Conservation (phyloP, 1,284 basidiomycete species). For the Melampsora larici-populina region DNA sequence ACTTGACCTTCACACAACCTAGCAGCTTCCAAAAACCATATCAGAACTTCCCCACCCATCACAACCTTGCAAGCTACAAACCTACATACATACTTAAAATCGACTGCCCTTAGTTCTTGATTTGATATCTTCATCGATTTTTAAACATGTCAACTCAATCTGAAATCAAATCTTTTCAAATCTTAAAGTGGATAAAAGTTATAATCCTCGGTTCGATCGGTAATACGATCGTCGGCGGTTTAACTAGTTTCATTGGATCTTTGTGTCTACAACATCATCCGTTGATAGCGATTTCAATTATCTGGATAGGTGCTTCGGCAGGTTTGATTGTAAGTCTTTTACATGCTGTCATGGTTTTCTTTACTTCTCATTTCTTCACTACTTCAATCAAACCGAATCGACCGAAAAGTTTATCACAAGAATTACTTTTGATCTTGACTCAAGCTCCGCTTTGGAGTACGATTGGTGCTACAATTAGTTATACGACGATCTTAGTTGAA, state of each 20-base stretch:
- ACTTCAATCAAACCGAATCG: not conserved
- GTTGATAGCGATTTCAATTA: not conserved
- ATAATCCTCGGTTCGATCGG: conserved; percentile 25
- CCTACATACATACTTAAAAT: too few species aligned
- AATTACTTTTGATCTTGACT: conserved; percentile 9
- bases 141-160: too few species aligned
- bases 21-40: too few species aligned
- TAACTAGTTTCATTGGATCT: conserved; percentile 33
- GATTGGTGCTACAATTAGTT: conserved; percentile 24
- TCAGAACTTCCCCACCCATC: too few species aligned
- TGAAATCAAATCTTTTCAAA: too few species aligned
- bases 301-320: conserved; percentile 17
- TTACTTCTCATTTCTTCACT: not conserved
- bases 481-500: conserved; percentile 15
- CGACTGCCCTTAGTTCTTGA: too few species aligned
- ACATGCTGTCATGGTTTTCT: conserved; percentile 26
- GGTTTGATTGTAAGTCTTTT: conserved; percentile 32
- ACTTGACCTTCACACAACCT: too few species aligned
- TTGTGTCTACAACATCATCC: conserved; percentile 16
- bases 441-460: conserved; percentile 26
- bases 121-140: too few species aligned
- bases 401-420: conserved; percentile 3
- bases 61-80: too few species aligned
- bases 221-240: conserved; percentile 25
- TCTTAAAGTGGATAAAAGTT: conserved; percentile 9